phyloP scores from a whole-genome alignment of 768 basidiomycete genomes.

The Amylocystis lapponica region DNA sequence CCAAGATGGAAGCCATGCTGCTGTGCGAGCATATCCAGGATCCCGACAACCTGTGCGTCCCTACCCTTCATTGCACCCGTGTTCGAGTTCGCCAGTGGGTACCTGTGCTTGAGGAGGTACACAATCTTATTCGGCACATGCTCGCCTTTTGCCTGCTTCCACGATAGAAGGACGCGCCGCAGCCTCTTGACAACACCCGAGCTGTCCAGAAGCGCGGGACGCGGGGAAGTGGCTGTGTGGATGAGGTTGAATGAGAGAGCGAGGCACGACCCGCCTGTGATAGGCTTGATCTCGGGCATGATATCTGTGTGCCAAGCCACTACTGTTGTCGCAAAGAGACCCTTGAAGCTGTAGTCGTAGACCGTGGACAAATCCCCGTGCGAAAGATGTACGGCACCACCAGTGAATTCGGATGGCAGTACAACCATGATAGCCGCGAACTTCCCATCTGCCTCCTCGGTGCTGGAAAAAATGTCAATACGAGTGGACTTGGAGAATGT shows the following conservation, averaged over 20 bases:
- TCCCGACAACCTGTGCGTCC: constrained; percentile 30
- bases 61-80: constrained; percentile 31
- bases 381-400: constrained; percentile 40
- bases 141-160: constrained; percentile 25
- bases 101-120: constrained; percentile 32
- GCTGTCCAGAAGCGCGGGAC: constrained; percentile 26
- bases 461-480: constrained; percentile 24
- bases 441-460: constrained; percentile 42
- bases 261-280: constrained; percentile 44
- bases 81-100: constrained; percentile 23
- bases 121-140: constrained; percentile 18
- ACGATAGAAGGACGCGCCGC: constrained; percentile 31
- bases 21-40: constrained; percentile 28
- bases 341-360: constrained; percentile 31
- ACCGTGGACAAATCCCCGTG: constrained; percentile 29
- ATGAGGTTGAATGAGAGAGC: constrained; percentile 48
- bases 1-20: constrained; percentile 30
- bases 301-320: constrained; percentile 53
- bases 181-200: constrained; percentile 18
- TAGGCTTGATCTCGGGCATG: constrained; percentile 42
- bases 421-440: constrained; percentile 46
- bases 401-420: constrained; percentile 40
- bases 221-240: constrained; percentile 25
- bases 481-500: neutral
- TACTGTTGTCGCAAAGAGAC: constrained; percentile 30